phyloP scores from a whole-genome alignment of 441 rosid species.

The Arabidopsis hybrid region DNA sequence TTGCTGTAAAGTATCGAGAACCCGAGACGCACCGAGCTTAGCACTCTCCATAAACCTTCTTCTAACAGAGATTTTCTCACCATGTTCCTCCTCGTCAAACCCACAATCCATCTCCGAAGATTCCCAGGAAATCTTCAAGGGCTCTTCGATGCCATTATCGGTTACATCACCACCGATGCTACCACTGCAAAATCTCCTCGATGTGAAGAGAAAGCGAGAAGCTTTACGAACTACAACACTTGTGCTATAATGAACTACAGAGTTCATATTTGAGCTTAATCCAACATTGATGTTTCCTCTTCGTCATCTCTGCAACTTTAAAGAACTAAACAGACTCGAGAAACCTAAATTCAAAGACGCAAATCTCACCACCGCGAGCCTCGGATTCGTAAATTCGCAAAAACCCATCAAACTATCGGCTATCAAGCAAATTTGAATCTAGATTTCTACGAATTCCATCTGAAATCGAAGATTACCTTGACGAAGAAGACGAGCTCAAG shows the following conservation, averaged over 20 bases:
- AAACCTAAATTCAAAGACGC: slow-evolving; percentile 29
- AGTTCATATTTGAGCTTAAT: slow-evolving; percentile 54
- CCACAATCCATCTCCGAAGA: slow-evolving; percentile 45
- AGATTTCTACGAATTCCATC: slow-evolving; percentile 4
- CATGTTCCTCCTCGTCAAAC: slow-evolving; percentile 36
- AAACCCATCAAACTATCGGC: slow-evolving; percentile 48
- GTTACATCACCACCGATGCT: slow-evolving; percentile 46
- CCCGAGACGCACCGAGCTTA: slow-evolving; percentile 56
- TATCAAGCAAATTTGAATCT: slow-evolving; percentile 22
- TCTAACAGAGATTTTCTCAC: slow-evolving; percentile 42
- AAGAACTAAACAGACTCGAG: slow-evolving; percentile 33
- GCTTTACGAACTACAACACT: slow-evolving; percentile 53
- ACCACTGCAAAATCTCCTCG: slow-evolving; percentile 54
- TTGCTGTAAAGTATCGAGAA: slow-evolving; percentile 68
- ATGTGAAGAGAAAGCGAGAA: slow-evolving; percentile 42
- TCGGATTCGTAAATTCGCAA: slow-evolving; percentile 29
- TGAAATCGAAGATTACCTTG: slow-evolving; percentile 13
- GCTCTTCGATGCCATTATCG: slow-evolving; percentile 56
- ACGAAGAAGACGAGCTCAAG: neutral
- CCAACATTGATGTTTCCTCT: slow-evolving; percentile 23
- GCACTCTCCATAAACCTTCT: slow-evolving; percentile 49
- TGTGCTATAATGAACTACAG: slow-evolving; percentile 51
- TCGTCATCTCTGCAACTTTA: slow-evolving; percentile 49
- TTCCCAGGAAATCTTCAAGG: slow-evolving; percentile 56
- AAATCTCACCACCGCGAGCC: slow-evolving; percentile 16